Base-by-base conservation (phyloP, 768 basidiomycete species). In the Leccinum rimulosum region DNA sequence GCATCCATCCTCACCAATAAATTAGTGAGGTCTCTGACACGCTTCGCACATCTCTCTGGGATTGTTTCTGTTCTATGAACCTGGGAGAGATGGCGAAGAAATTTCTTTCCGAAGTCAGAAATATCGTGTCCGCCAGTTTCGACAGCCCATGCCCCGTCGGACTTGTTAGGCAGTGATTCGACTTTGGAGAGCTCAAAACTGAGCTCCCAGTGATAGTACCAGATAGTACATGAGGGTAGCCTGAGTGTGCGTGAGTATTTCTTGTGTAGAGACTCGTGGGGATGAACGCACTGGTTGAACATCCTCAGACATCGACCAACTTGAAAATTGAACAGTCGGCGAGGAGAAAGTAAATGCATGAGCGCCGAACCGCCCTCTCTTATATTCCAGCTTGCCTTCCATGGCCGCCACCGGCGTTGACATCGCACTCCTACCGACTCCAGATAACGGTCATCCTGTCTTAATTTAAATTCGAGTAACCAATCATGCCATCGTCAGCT, bases 11-110 rank as follows among this genome's bases (percentile, higher is more conserved):
- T 70, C 54, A 19, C 31, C 51, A 71, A 49, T 28, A 30, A 50
- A 1, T 58, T 9, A 3, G 72, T 71, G 59, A 71, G 66, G 54
- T 40, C 9, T 31, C 3, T 25, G 59, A 55, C 43, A 30, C 48
- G 47, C 33, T 54, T 57, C 14, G 19, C n/a, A 14, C 54, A 50
- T 36, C 4, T 50, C 30, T 57, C 49, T 7, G 59, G 57, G 31
- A 55, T 5, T 7, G 4, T 45, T 8, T 14, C 9, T 30, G 49
- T n/a, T 3, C 14, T 6, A 35, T 38, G 49, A 0, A 2, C 5
- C 45, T 2, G 33, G 5, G 1, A 12, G 10, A 50, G 1, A 45
- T 50, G 47, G 9, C 35, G 33, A 55, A 5, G 12, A 11, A 50
- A 43, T 4, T 0, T 11, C 31, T 47, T 50, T 19, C 0, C 0